These are phyloP conservation scores for Boletales sp. DNA, from an alignment of 768 basidiomycete genomes.

Conservation along the genomic window DNA sequence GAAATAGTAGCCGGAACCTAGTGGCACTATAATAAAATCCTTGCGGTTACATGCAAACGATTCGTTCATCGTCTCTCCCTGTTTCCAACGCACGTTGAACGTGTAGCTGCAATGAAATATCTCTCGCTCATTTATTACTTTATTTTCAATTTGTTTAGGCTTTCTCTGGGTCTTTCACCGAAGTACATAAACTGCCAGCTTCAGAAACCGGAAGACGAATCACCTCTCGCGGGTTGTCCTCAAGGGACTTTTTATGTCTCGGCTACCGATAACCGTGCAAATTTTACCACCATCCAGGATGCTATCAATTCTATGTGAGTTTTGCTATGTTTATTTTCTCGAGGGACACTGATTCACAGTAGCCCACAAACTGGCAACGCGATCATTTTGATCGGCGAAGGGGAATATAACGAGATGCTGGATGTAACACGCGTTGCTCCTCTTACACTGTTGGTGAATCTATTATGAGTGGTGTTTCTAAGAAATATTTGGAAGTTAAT, in stretches of 20 bases:
- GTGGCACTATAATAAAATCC: background rate
- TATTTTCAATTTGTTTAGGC: background rate
- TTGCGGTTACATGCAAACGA: background rate
- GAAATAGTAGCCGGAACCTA: background rate
- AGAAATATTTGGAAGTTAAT: background rate
- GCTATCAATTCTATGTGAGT: constrained; percentile 56
- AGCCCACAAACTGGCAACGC: constrained; percentile 42
- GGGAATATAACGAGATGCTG: constrained; percentile 57
- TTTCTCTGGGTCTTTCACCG: constrained; percentile 40
- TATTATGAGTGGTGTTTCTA: background rate
- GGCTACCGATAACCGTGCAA: constrained; percentile 39
- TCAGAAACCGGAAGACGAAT: constrained; percentile 38
- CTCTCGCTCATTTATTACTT: constrained; percentile 4
- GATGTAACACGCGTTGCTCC: constrained; percentile 54
- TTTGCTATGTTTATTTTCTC: background rate
- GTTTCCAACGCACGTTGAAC: background rate
- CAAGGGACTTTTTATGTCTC: constrained; percentile 60
- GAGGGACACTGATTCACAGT: background rate
- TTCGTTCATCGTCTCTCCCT: background rate
- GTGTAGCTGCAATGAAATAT: constrained; percentile 4
- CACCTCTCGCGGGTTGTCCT: constrained; percentile 52
- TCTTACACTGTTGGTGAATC: constrained; percentile 50
- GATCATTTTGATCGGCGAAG: constrained; percentile 53
- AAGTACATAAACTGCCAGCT: constrained; percentile 48
- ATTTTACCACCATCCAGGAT: constrained; percentile 50